phyloP scores from a whole-genome alignment of 2,329 filamentous ascomycete genomes.

The Epichloe uncinata region DNA sequence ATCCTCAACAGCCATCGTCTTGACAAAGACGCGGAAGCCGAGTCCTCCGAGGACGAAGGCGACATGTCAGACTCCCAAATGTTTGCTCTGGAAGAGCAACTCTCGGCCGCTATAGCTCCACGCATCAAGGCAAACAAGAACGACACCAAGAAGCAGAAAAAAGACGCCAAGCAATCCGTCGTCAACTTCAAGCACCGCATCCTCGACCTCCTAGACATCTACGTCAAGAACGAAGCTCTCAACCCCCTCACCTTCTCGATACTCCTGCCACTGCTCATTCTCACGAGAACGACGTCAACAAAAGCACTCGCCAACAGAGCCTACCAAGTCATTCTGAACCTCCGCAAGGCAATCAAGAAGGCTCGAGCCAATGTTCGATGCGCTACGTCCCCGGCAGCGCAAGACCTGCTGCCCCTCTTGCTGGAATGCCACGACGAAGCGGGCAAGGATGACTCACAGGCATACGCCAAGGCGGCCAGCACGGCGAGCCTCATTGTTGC shows the following conservation, averaged over 20 bases:
- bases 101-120: constrained; percentile 75
- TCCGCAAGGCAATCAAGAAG: constrained; percentile 55
- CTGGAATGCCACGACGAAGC: constrained; percentile 56
- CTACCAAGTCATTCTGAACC: constrained; percentile 56
- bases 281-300: constrained; percentile 63
- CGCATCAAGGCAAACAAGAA: constrained; percentile 43
- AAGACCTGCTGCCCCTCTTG: constrained; percentile 45
- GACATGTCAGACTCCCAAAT: constrained; percentile 97
- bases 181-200: constrained; percentile 92
- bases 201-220: constrained; percentile 76
- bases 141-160: constrained; percentile 70
- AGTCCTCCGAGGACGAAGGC: constrained; percentile 47
- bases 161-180: constrained; percentile 77
- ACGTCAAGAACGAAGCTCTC: constrained; percentile 63
- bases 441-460: constrained; percentile 48
- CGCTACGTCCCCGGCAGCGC: constrained; percentile 6
- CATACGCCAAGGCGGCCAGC: constrained; percentile 64
- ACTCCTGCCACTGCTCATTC: constrained; percentile 61
- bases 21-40: constrained; percentile 44
- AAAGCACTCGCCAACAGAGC: constrained; percentile 66
- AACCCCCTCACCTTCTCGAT: constrained; percentile 53
- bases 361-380: constrained; percentile 25
- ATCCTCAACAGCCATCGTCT: constrained; percentile 60
- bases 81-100: constrained; percentile 73
- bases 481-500: constrained; percentile 55